Evolutionary conservation across 164 flowering plant genomes (phyloP), one percentile per base, ranked within the genome.

Genomic region (Echeveria elegans): DNA sequence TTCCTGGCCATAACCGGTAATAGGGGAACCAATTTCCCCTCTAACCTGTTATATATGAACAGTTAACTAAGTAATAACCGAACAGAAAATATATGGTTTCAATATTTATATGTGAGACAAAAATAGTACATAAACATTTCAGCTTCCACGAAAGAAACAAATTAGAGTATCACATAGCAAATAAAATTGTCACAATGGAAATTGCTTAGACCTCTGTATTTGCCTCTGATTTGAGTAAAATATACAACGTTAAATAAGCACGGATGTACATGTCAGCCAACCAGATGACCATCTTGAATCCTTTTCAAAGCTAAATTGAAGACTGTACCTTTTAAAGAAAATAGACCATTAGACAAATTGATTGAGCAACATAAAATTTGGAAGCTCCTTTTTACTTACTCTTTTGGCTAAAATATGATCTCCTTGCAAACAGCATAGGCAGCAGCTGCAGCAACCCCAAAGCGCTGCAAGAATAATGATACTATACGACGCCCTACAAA

Each of bases 1-100:
- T 77, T 94, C 98, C 77, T 88, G 90, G 67, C 98, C 98, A 75
- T 91, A 94, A 18, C 98, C 98, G 15, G 87, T 91, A 66, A 94
- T 74, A 16, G 98, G 97, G 64, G 90, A 81, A 65, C 97, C 98
- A 67, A 94, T 86, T 72, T 96, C 85, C 61, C 82, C 83, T 74
- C 82, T 85, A 21, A 94, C 96, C 98, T 94, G 83, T 28, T 11
- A 28, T 28, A 56, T 56, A 56, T 28, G 61, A 28, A 28, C 7
- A n/a, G n/a, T 0, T n/a, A 11, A 56, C 19, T 28, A 67, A 60
- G 53, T 19, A 73, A 37, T 14, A 15, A 43, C 26, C 56, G 37
- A 37, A 72, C 40, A 64, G 28, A 18, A 21, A 71, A 32, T 69
- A 69, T n/a, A 18, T 31, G 7, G 50, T 64, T 56, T n/a, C n/a